Percentiles rank a stretch among this genome's conserved stretches.
Evolutionary conservation across 768 basidiomycete genomes (phyloP).

Genomic region (Erythrobasidium yunnanense): DNA sequence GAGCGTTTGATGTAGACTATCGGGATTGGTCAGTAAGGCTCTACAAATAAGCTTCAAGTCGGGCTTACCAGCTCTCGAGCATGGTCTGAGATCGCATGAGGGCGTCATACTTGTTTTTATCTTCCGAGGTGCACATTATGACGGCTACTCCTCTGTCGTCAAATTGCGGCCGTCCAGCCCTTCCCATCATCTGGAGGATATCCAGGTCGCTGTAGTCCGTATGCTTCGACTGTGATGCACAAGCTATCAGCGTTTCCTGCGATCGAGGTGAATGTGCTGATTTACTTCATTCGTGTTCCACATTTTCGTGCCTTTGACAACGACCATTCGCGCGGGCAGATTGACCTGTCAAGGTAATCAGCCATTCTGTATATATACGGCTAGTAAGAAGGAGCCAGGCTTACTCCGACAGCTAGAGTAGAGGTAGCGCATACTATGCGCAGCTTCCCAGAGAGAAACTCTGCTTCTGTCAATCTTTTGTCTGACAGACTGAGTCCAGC

Average conservation of each 20-base stretch:
- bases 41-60: accelerated
- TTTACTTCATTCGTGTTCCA: slow-evolving; percentile 46
- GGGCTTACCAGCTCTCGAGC: slow-evolving; percentile 58
- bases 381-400: too few species aligned
- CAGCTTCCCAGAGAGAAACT: slow-evolving; percentile 49
- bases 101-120: slow-evolving; percentile 60
- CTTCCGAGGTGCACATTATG: slow-evolving; percentile 65
- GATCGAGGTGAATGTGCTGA: not conserved
- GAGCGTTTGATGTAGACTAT: slow-evolving; percentile 61
- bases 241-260: not conserved
- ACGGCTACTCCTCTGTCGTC: slow-evolving; percentile 74
- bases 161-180: slow-evolving; percentile 45
- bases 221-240: slow-evolving; percentile 48
- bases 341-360: too few species aligned
- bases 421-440: slow-evolving; percentile 49
- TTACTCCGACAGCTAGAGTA: slow-evolving; percentile 91
- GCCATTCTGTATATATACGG: too few species aligned
- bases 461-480: slow-evolving; percentile 59
- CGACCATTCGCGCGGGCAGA: slow-evolving; percentile 83
- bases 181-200: slow-evolving; percentile 67
- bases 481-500: slow-evolving; percentile 71
- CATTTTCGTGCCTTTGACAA: slow-evolving; percentile 78
- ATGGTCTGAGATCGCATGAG: slow-evolving; percentile 54
- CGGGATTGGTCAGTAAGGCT: not conserved
- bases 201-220: slow-evolving; percentile 87